Evolutionary conservation across 306 rosid species (phyloP).

Genomic region (Vigna mungo): DNA sequence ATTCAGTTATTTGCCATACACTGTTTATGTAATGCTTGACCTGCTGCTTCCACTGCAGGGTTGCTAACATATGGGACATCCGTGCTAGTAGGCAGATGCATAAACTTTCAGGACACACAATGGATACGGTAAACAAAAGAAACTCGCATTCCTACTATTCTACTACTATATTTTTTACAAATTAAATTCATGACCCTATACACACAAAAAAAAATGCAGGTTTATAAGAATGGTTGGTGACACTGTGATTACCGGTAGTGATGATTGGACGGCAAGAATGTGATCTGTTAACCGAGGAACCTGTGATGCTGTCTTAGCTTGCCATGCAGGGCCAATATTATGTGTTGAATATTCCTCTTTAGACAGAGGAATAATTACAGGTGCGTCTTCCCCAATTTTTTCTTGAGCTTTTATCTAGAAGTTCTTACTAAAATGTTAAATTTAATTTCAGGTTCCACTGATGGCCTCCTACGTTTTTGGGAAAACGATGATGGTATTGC

Average conservation of each 20-base stretch:
- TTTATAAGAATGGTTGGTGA: conserved; percentile 96
- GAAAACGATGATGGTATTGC: conserved; percentile 90
- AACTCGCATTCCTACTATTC: conserved; percentile 31
- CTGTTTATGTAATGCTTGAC: conserved; percentile 42
- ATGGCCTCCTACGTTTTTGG: conserved; percentile 97
- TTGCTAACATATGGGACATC: conserved; percentile 95
- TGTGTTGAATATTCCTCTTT: conserved; percentile 91
- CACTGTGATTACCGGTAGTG: conserved; percentile 93
- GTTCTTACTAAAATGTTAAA: conserved; percentile 41
- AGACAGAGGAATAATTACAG: conserved; percentile 92
- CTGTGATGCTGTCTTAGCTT: conserved; percentile 98
- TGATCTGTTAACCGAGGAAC: conserved; percentile 96
- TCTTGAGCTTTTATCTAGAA: background rate
- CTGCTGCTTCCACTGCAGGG: conserved; percentile 58
- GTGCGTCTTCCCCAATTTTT: conserved; percentile 45
- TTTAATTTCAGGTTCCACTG: conserved; percentile 81
- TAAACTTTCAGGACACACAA: conserved; percentile 91
- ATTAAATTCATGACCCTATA: conserved; percentile 31
- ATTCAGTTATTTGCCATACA: conserved; percentile 31
- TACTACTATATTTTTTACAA: conserved; percentile 18
- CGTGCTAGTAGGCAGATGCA: conserved; percentile 94
- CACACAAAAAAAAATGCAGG: conserved; percentile 63
- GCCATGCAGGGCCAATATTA: conserved; percentile 96
- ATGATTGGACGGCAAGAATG: conserved; percentile 98
- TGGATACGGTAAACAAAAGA: conserved; percentile 80